phyloP scores from a whole-genome alignment of 176 grass and related monocot species.

The Lolium multiflorum region DNA sequence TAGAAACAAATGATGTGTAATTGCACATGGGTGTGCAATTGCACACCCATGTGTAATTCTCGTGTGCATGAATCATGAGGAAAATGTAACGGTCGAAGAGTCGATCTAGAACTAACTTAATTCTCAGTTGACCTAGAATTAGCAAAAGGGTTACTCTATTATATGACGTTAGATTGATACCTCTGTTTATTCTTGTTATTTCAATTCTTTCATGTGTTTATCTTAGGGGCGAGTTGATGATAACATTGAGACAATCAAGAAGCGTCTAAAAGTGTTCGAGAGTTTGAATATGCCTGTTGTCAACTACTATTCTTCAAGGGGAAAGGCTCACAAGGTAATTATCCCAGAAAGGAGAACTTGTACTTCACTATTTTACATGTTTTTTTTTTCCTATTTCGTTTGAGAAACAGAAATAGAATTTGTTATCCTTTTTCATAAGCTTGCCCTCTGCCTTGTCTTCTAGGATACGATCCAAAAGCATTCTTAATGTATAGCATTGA shows the following conservation, averaged over 20 bases:
- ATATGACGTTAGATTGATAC: background rate
- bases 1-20: no score
- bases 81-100: no score
- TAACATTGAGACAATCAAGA: conserved; percentile 94
- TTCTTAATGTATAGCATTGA: background rate
- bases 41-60: no score
- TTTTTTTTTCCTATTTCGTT: background rate
- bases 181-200: background rate
- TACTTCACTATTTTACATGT: background rate
- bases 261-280: conserved; percentile 87
- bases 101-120: no score
- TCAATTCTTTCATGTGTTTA: conserved; percentile 31
- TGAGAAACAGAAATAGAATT: background rate
- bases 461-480: background rate
- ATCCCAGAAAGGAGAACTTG: conserved; percentile 1
- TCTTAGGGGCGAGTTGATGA: conserved; percentile 94
- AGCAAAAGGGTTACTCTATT: no score
- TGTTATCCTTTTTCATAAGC: background rate
- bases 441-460: conserved; percentile 3
- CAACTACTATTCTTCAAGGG: conserved; percentile 78
- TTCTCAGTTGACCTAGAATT: no score
- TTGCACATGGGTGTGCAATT: no score
- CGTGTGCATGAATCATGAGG: no score
- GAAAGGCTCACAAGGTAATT: conserved; percentile 89
- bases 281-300: conserved; percentile 93